Evolutionary conservation across 1,139 yeast species (phyloP).

Genomic region (Pichia inconspicua): DNA sequence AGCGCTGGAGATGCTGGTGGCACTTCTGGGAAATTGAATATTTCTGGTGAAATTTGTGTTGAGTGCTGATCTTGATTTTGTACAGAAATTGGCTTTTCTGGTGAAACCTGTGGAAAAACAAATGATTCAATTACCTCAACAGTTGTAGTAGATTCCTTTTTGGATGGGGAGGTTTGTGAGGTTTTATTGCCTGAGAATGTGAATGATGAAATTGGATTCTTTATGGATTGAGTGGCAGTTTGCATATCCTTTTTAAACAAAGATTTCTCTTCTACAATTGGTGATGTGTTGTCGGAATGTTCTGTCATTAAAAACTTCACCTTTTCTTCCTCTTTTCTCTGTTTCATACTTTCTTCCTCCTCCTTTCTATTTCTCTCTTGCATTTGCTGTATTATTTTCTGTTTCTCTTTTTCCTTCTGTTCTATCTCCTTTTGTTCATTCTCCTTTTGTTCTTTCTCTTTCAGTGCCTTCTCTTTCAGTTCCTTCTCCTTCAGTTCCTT

Average conservation of each 20-base stretch:
- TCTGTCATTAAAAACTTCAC: no score
- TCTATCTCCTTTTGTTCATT: no score
- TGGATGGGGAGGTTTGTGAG: background rate
- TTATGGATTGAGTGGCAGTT: background rate
- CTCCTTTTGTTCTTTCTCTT: no score
- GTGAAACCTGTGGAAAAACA: constrained; percentile 12
- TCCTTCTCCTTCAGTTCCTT: no score
- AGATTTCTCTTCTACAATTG: no score
- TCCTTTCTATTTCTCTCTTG: background rate
- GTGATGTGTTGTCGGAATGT: no score
- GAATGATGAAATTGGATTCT: background rate
- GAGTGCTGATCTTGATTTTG: background rate
- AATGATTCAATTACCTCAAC: constrained; percentile 15
- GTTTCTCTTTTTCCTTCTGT: no score
- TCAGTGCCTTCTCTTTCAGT: no score
- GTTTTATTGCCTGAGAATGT: background rate
- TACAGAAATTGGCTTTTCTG: background rate
- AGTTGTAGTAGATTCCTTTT: background rate
- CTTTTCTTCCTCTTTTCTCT: no score
- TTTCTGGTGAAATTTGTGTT: background rate
- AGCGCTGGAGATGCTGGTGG: background rate
- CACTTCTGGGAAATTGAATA: background rate
- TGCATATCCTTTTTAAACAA: no score
- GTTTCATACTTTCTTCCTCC: no score
- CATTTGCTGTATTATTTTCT: background rate